Conservation (phyloP, 768 basidiomycete genomes). For the Chalciporus sphaerocephalus region DNA sequence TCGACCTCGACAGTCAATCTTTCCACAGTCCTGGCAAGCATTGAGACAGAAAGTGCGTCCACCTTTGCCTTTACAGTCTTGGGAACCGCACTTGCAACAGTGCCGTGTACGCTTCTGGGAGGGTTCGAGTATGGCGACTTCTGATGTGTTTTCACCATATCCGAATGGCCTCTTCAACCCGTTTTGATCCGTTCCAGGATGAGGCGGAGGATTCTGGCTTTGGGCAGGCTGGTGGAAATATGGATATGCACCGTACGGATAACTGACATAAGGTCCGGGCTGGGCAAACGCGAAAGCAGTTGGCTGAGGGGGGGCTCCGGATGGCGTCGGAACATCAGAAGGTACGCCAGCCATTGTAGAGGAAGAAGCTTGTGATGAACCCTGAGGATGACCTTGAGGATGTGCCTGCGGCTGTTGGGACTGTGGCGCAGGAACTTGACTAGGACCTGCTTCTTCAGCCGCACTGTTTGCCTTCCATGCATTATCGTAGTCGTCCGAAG, state of each 20-base stretch:
- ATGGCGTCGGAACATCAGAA: conserved; percentile 17
- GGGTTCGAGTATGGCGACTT: conserved; percentile 33
- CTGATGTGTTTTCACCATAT: conserved; percentile 23
- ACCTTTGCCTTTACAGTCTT: conserved; percentile 81
- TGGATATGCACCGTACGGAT: conserved; percentile 34
- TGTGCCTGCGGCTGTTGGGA: conserved; percentile 24
- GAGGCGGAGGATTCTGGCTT: conserved; percentile 20
- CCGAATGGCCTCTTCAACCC: conserved; percentile 28
- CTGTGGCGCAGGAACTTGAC: conserved; percentile 17
- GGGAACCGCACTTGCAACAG: conserved; percentile 78
- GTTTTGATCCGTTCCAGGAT: conserved; percentile 25
- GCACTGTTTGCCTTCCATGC: conserved; percentile 62
- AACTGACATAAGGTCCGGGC: conserved; percentile 32
- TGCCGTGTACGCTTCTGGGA: conserved; percentile 65
- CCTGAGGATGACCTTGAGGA: conserved; percentile 15
- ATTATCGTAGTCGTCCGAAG: conserved; percentile 51
- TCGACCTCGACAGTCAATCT: conserved; percentile 70
- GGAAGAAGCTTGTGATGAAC: conserved; percentile 18
- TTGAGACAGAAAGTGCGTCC: conserved; percentile 70
- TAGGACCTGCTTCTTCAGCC: conserved; percentile 29
- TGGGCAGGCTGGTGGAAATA: conserved; percentile 29
- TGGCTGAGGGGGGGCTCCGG: conserved; percentile 26
- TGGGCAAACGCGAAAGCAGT: conserved; percentile 29
- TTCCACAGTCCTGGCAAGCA: conserved; percentile 80
- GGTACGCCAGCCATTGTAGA: conserved; percentile 16